Evolutionary conservation across 2,329 filamentous ascomycete species (phyloP), one percentile per base, ranked within the genome.

Genomic region (Aspergillus sp.): DNA sequence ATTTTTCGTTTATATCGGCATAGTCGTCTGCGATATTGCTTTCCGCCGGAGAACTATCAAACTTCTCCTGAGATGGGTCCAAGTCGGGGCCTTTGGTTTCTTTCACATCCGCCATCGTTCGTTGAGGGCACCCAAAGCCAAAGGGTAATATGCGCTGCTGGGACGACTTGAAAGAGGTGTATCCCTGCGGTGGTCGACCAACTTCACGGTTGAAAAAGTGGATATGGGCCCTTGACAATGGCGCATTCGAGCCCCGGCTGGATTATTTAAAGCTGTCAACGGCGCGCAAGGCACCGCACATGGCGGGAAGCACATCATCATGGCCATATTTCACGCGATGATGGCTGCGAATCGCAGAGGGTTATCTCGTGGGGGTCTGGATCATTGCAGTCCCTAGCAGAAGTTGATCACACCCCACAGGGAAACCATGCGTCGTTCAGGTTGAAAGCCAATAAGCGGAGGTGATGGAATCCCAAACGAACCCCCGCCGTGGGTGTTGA

Each of bases 1-100:
- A 63, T 55, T 71, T 75, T 58, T 78, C 75, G 45, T 76, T 73
- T 55, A 76, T 70, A 4, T 57, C 61, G 12, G 60, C 45, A 17
- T 60, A 56, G 6, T 62, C 61, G 17, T 67, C 64, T n/a, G 58
- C 61, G 3, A 64, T 39, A 44, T 57, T 66, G 54, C 63, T 63
- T 19, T 40, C 55, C 4, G 59, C 31, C 11, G 58, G 52, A 11
- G 55, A 60, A n/a, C 35, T 15, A 24, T 44, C 33, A 51, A 56
- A 23, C 6, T 58, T 50, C 43, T 44, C 53, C 3, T 43, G 46
- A 11, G 46, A 9, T 5, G 51, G 45, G 15, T 23, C 27, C 14
- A 46, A 14, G 1, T 53, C 46, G 6, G 44, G 23, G 2, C 37
- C 50, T 31, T 53, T 52, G 9, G 53, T 55, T 15, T 59, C 56